Conservation (phyloP, 345 rosid genomes). For the Populus pruinosa region DNA sequence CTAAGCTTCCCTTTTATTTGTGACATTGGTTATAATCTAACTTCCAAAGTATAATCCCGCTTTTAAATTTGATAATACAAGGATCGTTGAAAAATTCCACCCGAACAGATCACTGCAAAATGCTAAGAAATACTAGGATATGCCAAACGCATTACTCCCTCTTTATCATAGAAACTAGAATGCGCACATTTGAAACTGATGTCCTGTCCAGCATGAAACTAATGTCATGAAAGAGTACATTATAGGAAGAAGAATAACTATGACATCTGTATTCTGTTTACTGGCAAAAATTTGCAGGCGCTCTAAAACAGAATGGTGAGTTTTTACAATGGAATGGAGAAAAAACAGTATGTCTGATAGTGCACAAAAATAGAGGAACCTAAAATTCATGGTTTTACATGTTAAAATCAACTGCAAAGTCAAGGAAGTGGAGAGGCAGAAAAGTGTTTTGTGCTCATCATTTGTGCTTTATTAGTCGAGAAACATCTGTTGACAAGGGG, state of each 20-base stretch:
- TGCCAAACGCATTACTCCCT: no score
- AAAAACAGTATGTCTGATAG: not conserved
- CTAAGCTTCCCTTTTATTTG: no score
- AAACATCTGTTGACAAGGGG: not conserved
- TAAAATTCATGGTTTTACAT: not conserved
- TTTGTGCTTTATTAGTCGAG: not conserved
- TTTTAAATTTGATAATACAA: no score
- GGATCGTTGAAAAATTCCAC: no score
- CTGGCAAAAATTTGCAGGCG: not conserved
- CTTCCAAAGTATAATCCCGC: no score
- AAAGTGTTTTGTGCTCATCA: not conserved
- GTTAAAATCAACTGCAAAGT: not conserved
- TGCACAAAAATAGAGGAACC: not conserved
- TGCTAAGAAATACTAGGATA: not conserved
- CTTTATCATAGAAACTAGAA: not conserved
- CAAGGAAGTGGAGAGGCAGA: slow-evolving; percentile 1
- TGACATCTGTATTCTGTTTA: not conserved
- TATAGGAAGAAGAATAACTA: not conserved
- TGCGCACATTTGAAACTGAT: not conserved
- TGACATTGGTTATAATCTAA: no score
- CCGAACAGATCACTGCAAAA: no score
- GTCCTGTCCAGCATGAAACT: not conserved
- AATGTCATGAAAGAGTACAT: not conserved
- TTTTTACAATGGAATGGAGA: not conserved
- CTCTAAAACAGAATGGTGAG: not conserved